Evolutionary conservation across 176 grass and related monocot genomes (phyloP), one percentile per base, ranked within the genome.

Genomic region (Rhipidocladum racemiflorum): DNA sequence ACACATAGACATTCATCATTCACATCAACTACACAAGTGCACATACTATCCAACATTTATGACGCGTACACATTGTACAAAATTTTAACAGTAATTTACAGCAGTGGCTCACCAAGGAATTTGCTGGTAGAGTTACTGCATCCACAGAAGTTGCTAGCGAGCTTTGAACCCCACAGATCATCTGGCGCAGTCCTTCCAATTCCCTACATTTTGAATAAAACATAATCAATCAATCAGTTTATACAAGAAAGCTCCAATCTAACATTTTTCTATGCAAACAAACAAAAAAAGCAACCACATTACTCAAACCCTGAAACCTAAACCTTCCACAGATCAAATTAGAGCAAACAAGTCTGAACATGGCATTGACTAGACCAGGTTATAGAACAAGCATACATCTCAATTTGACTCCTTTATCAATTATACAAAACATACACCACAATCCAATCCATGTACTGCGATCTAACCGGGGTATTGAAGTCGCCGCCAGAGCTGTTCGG

Each of bases 231-330:
- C 39, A 7, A 40, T 40, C 39, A 40, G 39, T 60, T 55, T 46
- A n/a, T 40, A 67, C 25, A 55, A 18, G 49, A 78, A 54, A 68
- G 44, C 24, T 25, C 56, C 49, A 72, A 88, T 65, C 14, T n/a
- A 65, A 74, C 45, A 81, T 29, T 44, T 44, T 57, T 43, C 4
- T 30, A 76, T 35, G 77, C 0, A 8, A 34, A 34, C 32, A 34
- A 34, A n/a, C n/a, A 53, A 14, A 5, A 65, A 65, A 29, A 3
- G 7, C 10, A 48, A 67, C 42, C 35, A 88, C 69, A 63, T 25
- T 21, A n/a, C 40, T 79, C 11, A 71, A 70, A 78, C 55, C 65
- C 38, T 81, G 39, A 83, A 63, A 45, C n/a, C n/a, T 4, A 76
- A 62, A 75, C 24, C 60, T 35, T 68, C 70, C 25, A 59, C 18